Evolutionary conservation across 352 stramenopile genomes (phyloP), one percentile per base, ranked within the genome.

Genomic region (Phytophthora cryptogea): DNA sequence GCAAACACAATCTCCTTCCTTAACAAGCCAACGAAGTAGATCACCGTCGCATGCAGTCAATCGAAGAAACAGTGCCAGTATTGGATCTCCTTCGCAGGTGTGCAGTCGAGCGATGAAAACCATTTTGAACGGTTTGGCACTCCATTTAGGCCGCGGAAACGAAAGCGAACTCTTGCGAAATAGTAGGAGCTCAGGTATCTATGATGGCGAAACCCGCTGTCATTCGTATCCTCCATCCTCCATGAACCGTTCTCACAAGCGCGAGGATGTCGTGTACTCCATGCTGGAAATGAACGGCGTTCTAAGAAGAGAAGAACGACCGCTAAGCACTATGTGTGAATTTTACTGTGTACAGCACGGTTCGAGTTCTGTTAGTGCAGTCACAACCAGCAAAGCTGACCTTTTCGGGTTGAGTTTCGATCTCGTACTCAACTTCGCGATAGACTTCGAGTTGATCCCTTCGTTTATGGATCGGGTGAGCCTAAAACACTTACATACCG

Each of bases 401-500:
- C 62, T 83, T 0, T 71, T 88, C 17, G 76, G 74, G 7, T 63
- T 90, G n/a, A 82, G 66, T 32, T 89, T 86, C 26, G 77, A 89
- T 27, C 48, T 88, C 1, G 28, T 92, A 27, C 71, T 93, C 9
- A 76, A 73, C 50, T 92, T 93, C 44, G 78, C 84, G 20, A 78
- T 92, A 53, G 84, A 93, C 31, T 93, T 93, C 47, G 84, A 92
- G 42, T 74, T 93, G 50, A 83, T 92, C 28, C 80, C 82, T 17
- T 81, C 82, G 11, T 90, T 93, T 43, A 89, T 93, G 72, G 84
- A 93, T 45, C 82, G 84, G 0, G 54, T 90, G 8, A 90, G 76
- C 37, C 66, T 92, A n/a, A 90, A 86, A 32, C 76, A 84, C 37
- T 58, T 93, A 23, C 79, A 89, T 60, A 76, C 74, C 0, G 82